Base-by-base conservation (phyloP, 208 protist species). In the Trypanosoma grayi region DNA sequence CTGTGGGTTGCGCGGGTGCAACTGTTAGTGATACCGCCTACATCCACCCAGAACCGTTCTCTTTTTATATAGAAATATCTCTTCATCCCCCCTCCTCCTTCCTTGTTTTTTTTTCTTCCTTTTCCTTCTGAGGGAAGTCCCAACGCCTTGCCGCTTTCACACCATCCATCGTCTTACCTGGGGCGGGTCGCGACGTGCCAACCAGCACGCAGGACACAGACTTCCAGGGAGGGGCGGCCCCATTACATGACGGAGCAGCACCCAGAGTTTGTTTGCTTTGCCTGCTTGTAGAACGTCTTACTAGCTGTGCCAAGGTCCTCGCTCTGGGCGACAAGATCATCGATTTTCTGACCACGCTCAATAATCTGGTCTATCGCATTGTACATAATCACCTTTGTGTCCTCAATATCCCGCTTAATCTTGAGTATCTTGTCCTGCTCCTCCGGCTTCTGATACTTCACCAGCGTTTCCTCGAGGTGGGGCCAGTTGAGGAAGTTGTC, bases 381-480 rank as follows among this genome's bases (percentile, higher is more conserved):
- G 70, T 94, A 92, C 90, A 97, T 97, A 58, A 97, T 76, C n/a
- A 87, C 62, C 52, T 96, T 92, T 2, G 88, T 94, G 45, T 95
- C 92, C 60, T 97, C 90, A 43, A 97, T 87, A 57, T 97, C 92
- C 0, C 73, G 69, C 53, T 95, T 87, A 33, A 97, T 93, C 31
- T 82, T 78, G 28, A 94, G 46, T 27, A 97, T 89, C 66, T 96
- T 93, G 62, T 96, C 89, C 28, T 86, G 87, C 60, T 97, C 82
- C 66, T 87, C 79, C 2, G 92, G 92, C 41, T 95, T 89, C 61
- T 97, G 92, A 57, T 95, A 97, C 60, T 83, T 86, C 36, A 57
- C 68, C 11, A 96, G 73, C 11, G 61, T 87, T 50, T 95, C 78
- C 22, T 77, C 55, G 14, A 97, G 79, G 44, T 83, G 50, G 27